Percentiles rank a stretch among this genome's conserved stretches.
phyloP scores from a whole-genome alignment of 108 stramenopile species.

The Conticribra weissflogii region DNA sequence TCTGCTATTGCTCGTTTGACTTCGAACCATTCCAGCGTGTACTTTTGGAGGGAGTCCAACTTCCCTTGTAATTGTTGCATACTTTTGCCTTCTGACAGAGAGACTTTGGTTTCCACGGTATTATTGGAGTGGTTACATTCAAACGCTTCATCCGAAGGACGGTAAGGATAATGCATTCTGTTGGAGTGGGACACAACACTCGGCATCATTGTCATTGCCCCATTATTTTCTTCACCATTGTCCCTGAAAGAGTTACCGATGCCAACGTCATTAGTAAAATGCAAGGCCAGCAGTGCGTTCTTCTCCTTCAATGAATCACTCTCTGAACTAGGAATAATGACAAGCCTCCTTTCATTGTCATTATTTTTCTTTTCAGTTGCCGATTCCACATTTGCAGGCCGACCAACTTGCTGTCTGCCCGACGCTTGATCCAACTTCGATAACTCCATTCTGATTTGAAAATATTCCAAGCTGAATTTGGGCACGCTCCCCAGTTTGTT shows the following conservation, averaged over 20 bases:
- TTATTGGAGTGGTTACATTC: too few species aligned
- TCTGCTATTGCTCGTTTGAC: neutral
- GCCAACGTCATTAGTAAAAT: too few species aligned
- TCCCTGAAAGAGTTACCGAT: too few species aligned
- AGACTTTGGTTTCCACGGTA: neutral
- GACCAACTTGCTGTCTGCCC: neutral
- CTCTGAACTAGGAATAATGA: too few species aligned
- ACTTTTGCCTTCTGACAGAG: neutral
- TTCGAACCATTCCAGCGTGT: slow-evolving; percentile 3
- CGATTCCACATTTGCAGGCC: neutral
- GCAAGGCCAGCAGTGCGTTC: too few species aligned
- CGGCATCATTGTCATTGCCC: too few species aligned
- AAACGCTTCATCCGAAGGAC: too few species aligned
- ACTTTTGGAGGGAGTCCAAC: neutral
- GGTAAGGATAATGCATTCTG: too few species aligned
- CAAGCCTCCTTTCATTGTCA: neutral
- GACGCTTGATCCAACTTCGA: neutral
- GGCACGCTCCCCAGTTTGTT: neutral
- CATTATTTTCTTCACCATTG: too few species aligned
- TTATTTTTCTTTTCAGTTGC: neutral
- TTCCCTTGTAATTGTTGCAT: neutral
- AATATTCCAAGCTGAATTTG: slow-evolving; percentile 18
- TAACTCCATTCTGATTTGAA: slow-evolving; percentile 6
- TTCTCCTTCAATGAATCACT: too few species aligned
- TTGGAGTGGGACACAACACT: too few species aligned